Conservation (phyloP, 768 basidiomycete genomes). For the Suillus occidentalis region DNA sequence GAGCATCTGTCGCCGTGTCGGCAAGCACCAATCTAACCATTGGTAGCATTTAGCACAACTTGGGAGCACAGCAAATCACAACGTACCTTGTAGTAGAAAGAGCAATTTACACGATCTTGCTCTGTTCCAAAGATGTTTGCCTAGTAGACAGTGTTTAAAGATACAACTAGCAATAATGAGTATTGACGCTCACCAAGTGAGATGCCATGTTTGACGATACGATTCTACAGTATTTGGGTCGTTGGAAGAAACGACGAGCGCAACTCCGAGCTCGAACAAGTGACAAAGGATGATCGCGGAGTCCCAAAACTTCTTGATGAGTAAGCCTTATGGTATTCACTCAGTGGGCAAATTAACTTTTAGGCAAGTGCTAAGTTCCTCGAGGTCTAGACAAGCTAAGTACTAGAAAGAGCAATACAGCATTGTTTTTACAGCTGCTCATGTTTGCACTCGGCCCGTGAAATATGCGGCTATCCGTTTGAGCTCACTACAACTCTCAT, state of each 20-base stretch:
- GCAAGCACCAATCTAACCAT: constrained; percentile 89
- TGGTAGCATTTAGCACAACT: background rate
- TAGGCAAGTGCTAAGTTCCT: background rate
- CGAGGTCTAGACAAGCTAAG: background rate
- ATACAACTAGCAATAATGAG: background rate
- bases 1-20: constrained; percentile 98
- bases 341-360: background rate
- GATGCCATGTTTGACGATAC: constrained; percentile 51
- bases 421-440: background rate
- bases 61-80: background rate
- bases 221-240: constrained; percentile 3
- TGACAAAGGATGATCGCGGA: constrained; percentile 21
- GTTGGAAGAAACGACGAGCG: constrained; percentile 4
- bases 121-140: constrained; percentile 96
- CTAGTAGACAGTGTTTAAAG: constrained; percentile 43
- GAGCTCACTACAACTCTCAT: background rate
- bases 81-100: constrained; percentile 94
- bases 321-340: background rate
- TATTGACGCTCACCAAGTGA: constrained; percentile 60
- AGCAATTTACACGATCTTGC: constrained; percentile 96
- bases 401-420: background rate
- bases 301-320: constrained; percentile 16
- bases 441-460: background rate
- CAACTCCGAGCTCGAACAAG: background rate
- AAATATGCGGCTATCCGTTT: background rate